phyloP scores from a whole-genome alignment of 208 protist genomes.

The Leishmania major region DNA sequence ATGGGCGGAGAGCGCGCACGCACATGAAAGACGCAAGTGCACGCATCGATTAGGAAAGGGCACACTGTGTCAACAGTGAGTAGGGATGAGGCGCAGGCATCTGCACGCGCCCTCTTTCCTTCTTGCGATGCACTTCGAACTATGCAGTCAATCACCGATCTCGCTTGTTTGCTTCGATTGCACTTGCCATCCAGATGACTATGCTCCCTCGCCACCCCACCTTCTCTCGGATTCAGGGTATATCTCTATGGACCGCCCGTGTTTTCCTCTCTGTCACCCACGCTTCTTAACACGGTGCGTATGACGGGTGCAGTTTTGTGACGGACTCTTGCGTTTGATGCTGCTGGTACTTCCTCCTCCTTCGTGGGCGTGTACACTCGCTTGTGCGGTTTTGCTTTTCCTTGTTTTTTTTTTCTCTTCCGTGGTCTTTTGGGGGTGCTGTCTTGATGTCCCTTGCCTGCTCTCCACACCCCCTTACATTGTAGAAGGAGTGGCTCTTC shows the following conservation, averaged over 20 bases:
- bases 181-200: neutral
- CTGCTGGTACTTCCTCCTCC: no score
- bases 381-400: no score
- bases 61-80: neutral
- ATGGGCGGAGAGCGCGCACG: neutral
- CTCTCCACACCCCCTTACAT: no score
- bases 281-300: no score
- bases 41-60: neutral
- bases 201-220: no score
- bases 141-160: neutral
- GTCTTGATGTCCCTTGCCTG: no score
- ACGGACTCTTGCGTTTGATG: no score
- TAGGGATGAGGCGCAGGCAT: neutral
- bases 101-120: neutral
- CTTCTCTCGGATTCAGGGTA: neutral
- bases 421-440: no score
- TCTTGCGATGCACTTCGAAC: neutral
- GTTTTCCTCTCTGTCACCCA: no score
- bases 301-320: no score
- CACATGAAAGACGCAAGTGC: neutral
- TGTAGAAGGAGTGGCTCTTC: neutral
- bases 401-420: no score
- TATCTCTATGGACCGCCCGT: neutral
- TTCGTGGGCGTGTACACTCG: no score
- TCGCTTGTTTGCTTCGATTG: neutral